Percentiles rank a stretch among this genome's conserved stretches.
Conservation (phyloP, 2,329 filamentous ascomycete species). For the Fusarium xylarioides region DNA sequence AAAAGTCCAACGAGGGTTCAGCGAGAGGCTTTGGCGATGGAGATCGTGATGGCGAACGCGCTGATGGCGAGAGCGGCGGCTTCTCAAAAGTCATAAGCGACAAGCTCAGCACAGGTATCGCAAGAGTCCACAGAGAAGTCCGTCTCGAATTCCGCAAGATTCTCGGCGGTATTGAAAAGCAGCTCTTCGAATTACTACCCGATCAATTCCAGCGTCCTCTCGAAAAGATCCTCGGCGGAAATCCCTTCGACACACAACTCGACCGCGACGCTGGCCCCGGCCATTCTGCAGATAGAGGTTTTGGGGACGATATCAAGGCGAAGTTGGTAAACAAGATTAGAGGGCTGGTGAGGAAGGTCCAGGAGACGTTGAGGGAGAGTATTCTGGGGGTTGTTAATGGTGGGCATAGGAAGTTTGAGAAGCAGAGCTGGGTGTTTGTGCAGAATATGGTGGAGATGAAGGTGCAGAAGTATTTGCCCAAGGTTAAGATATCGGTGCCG, state of each 20-base stretch:
- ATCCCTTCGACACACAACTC: constrained; percentile 56
- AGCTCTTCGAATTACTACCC: constrained; percentile 56
- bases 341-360: constrained; percentile 54
- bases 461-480: constrained; percentile 57
- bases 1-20: constrained; percentile 47
- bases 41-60: constrained; percentile 39
- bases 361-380: constrained; percentile 55
- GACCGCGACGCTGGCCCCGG: constrained; percentile 46
- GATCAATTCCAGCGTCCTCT: constrained; percentile 55
- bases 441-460: constrained; percentile 57
- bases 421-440: constrained; percentile 57
- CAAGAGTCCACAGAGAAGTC: constrained; percentile 55
- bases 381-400: constrained; percentile 57
- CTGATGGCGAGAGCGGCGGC: constrained; percentile 42
- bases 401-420: constrained; percentile 58
- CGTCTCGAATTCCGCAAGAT: constrained; percentile 57
- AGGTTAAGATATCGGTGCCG: constrained; percentile 56
- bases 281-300: constrained; percentile 48
- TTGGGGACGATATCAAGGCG: constrained; percentile 55
- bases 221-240: constrained; percentile 57
- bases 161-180: constrained; percentile 55
- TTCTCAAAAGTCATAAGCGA: constrained; percentile 58
- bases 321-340: constrained; percentile 57
- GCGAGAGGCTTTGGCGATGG: constrained; percentile 46
- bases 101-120: constrained; percentile 56